Evolutionary conservation across 2,329 filamentous ascomycete species (phyloP), one percentile per base, ranked within the genome.

Genomic region (Conoideocrella luteorostrata): DNA sequence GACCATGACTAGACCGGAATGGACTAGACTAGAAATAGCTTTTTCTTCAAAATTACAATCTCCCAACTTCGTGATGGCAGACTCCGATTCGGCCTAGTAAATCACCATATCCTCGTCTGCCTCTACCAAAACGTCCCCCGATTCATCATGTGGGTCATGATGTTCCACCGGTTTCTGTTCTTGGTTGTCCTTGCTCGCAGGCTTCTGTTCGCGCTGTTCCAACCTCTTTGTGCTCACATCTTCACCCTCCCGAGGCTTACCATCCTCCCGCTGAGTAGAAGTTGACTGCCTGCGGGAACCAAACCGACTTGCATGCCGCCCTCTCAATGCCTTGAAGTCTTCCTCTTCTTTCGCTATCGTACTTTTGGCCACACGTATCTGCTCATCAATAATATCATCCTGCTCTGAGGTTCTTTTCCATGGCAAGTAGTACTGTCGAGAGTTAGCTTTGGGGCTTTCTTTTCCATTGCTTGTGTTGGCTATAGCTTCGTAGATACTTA

Each of bases 81-180:
- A 23, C 3, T 7, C 13, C 2, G 13, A 37, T n/a, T 32, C 20
- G 35, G 15, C 36, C 76, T 69, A 95, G 69, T 95, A 95, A 47
- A 95, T 91, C 42, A 95, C 88, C 54, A 84, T 89, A 57, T 95
- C 89, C 68, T 96, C 89, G 47, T 88, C 87, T 43, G 84, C 86
- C 62, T 88, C 86, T 43, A 93, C 81, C 52, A 94, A 74, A 45
- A 91, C 82, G 56, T 90, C 86, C 42, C 80, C 85, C 40, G 77
- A 75, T 49, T 88, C 82, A 56, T 90, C 85, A 47, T 85, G 75
- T 53, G 75, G 59, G 46, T 70, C 71, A 56, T 64, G 70, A 45
- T 68, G 52, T 26, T 35, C 37, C 36, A 20, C 24, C 10, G 38
- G 4, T 30, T 42, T 35, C 13, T 29, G 22, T 12, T 13, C 33